Percentiles rank a stretch among this genome's conserved stretches.
Conservation (phyloP, 2,329 filamentous ascomycete species). For the Davidsoniella australis region DNA sequence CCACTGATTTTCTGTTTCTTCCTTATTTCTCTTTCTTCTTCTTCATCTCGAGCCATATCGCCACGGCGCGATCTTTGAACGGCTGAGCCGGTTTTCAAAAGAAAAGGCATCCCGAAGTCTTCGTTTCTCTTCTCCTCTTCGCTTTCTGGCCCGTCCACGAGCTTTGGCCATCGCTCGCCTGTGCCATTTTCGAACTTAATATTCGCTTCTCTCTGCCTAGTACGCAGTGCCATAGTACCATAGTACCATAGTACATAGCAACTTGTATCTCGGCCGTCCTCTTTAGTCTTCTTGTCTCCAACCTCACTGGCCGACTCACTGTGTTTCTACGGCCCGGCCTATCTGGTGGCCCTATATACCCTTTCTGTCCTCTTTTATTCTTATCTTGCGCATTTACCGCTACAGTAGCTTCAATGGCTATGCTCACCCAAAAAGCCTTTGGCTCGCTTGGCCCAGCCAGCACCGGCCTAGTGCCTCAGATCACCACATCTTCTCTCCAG, state of each 20-base stretch:
- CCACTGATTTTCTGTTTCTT: background rate
- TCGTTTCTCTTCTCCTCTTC: background rate
- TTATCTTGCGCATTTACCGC: background rate
- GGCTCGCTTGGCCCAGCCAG: constrained; percentile 42
- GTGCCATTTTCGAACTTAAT: constrained; percentile 2
- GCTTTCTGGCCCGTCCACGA: background rate
- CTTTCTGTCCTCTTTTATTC: background rate
- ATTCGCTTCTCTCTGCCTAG: background rate
- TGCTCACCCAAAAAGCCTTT: constrained; percentile 59
- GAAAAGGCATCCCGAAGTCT: background rate
- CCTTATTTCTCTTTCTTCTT: constrained; percentile 1
- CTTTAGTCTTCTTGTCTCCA: background rate
- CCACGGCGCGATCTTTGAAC: constrained; percentile 5
- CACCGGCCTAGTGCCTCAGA: constrained; percentile 28
- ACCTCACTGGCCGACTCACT: background rate
- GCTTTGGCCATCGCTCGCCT: background rate
- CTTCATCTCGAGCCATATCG: background rate
- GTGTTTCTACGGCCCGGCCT: background rate
- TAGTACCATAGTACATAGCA: background rate
- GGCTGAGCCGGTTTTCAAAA: constrained; percentile 8
- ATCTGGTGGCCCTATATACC: background rate
- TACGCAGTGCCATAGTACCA: no score
- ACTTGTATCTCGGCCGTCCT: background rate
- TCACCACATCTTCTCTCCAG: constrained; percentile 30
- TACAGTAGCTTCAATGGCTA: constrained; percentile 40